Evolutionary conservation across 164 flowering plant species (phyloP).

Genomic region (Saururus chinensis): DNA sequence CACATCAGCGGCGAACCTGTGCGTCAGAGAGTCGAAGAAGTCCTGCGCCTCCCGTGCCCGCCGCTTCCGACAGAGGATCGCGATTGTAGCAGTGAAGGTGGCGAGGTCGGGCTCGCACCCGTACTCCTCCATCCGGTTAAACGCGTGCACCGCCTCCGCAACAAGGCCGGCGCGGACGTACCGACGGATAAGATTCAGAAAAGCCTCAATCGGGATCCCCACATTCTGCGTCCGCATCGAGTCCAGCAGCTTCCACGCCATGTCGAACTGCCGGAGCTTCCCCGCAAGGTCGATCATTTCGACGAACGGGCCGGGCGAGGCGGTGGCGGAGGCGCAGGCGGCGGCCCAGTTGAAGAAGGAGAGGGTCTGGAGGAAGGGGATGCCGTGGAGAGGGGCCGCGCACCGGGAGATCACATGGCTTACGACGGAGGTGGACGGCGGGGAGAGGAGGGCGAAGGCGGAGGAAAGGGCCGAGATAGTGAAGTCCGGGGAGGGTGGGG

Average conservation of each 20-base stretch:
- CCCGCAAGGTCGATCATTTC: slow-evolving; percentile 82
- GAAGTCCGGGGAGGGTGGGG: slow-evolving; percentile 28
- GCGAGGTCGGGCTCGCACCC: slow-evolving; percentile 51
- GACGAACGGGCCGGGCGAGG: slow-evolving; percentile 31
- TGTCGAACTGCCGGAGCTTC: slow-evolving; percentile 57
- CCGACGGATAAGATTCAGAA: slow-evolving; percentile 52
- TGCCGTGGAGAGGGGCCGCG: slow-evolving; percentile 59
- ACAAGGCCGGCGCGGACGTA: slow-evolving; percentile 79
- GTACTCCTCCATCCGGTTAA: slow-evolving; percentile 85
- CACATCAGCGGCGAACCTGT: slow-evolving; percentile 66
- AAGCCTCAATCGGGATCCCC: slow-evolving; percentile 40
- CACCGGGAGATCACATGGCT: slow-evolving; percentile 51
- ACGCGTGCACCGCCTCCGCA: slow-evolving; percentile 74
- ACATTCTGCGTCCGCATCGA: slow-evolving; percentile 38
- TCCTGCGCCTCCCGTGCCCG: slow-evolving; percentile 76
- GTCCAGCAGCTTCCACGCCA: slow-evolving; percentile 71
- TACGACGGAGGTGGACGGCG: slow-evolving; percentile 29
- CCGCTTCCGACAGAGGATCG: slow-evolving; percentile 56
- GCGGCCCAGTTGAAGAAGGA: slow-evolving; percentile 88
- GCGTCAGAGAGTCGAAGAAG: slow-evolving; percentile 61
- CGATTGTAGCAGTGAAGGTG: slow-evolving; percentile 50
- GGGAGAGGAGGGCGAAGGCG: slow-evolving; percentile 30
- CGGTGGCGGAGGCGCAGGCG: slow-evolving; percentile 13
- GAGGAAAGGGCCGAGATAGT: slow-evolving; percentile 45
- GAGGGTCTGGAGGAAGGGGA: slow-evolving; percentile 61